Conservation (phyloP, 202 grass and related monocot genomes). For the Cymbopogon flexuosus region DNA sequence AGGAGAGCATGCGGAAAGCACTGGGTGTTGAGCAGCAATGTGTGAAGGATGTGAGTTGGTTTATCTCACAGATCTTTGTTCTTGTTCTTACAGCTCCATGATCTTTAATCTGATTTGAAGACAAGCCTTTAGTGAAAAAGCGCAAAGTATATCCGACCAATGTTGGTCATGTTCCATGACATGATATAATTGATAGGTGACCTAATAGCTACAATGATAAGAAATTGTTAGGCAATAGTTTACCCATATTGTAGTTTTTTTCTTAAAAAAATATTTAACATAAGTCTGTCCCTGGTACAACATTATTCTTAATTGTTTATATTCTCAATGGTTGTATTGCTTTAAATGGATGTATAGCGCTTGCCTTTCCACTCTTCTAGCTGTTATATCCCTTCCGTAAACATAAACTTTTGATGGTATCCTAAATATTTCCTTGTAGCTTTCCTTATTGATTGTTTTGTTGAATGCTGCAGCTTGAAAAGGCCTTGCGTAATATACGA, state of each 20-base stretch:
- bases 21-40: constrained; percentile 89
- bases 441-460: constrained; percentile 7
- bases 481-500: constrained; percentile 71
- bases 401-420: background rate
- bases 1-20: constrained; percentile 60
- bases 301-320: background rate
- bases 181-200: constrained; percentile 1
- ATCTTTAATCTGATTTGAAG: background rate
- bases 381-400: background rate
- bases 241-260: background rate
- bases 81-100: constrained; percentile 14
- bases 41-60: constrained; percentile 60
- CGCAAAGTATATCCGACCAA: background rate
- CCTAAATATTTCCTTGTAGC: constrained; percentile 2
- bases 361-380: background rate
- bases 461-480: constrained; percentile 68
- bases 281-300: background rate
- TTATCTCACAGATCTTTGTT: constrained; percentile 13
- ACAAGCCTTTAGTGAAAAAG: background rate
- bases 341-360: background rate
- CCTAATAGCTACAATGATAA: background rate
- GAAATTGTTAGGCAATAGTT: background rate
- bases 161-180: background rate
- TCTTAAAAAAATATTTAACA: background rate
- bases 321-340: background rate